Evolutionary conservation across 352 stramenopile species (phyloP).

Genomic region (Pythium monospermum): DNA sequence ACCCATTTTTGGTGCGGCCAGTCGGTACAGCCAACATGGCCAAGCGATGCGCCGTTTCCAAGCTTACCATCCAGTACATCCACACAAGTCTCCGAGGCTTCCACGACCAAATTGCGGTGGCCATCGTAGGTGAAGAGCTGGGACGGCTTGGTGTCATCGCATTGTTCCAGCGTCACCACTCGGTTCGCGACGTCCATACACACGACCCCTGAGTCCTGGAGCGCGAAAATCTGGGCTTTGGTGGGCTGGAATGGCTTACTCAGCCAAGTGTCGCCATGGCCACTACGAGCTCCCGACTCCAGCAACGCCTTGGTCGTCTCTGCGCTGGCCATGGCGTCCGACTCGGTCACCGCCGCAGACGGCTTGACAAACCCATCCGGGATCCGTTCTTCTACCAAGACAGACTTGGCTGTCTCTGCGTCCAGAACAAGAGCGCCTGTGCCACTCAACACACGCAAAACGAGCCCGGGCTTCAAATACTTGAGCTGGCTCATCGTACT

Average conservation of each 20-base stretch:
- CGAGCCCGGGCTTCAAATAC: slow-evolving; percentile 4
- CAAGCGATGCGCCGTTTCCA: not conserved
- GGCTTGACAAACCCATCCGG: slow-evolving; percentile 9
- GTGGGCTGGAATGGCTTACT: slow-evolving; percentile 9
- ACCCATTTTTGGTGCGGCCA: slow-evolving; percentile 15
- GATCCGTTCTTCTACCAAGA: slow-evolving; percentile 9
- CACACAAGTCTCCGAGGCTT: not conserved
- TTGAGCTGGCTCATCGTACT: not conserved
- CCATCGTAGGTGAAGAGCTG: slow-evolving; percentile 17
- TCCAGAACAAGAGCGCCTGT: not conserved
- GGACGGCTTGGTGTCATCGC: slow-evolving; percentile 5
- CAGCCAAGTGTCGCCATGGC: slow-evolving; percentile 7
- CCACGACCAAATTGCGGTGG: slow-evolving; percentile 3
- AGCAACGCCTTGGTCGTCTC: slow-evolving; percentile 6
- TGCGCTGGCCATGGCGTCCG: not conserved
- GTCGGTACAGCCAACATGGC: slow-evolving; percentile 12
- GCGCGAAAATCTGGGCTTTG: slow-evolving; percentile 4
- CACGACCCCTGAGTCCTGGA: not conserved
- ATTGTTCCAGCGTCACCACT: not conserved
- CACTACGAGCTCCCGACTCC: slow-evolving; percentile 1
- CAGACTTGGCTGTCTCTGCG: not conserved
- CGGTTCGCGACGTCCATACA: slow-evolving; percentile 13
- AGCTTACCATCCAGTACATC: slow-evolving; percentile 13
- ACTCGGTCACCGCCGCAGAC: not conserved
- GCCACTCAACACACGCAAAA: slow-evolving; percentile 7